A percentile compares a stretch with the other conserved stretches of the same genome.
Conservation (phyloP, 139 green algal genomes). For the Chlamydomonas schloesseri region DNA sequence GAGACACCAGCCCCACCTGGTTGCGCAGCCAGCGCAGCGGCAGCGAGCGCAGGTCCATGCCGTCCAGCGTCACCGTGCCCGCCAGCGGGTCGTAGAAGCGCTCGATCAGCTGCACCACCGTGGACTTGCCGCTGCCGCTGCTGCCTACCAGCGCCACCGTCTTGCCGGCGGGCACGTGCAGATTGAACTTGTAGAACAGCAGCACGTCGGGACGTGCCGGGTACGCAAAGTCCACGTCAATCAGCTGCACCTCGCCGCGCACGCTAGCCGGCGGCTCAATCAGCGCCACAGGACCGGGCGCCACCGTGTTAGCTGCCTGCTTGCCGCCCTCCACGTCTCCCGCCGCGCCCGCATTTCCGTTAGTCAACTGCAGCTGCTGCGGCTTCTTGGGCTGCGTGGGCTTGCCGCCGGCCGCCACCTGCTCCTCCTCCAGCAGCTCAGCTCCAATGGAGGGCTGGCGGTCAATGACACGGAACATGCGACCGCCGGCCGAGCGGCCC, state of each 20-base stretch:
- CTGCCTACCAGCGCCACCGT: constrained; percentile 92
- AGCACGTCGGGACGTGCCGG: constrained; percentile 65
- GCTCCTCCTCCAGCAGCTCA: not conserved
- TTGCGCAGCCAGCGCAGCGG: constrained; percentile 76
- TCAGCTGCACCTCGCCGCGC: constrained; percentile 69
- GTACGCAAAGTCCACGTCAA: constrained; percentile 81
- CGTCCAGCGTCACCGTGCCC: constrained; percentile 81
- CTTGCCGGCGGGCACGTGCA: constrained; percentile 67
- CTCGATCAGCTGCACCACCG: constrained; percentile 77
- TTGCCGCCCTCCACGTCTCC: not conserved
- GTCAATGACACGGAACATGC: constrained; percentile 84
- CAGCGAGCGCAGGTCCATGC: constrained; percentile 85
- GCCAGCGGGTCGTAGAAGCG: constrained; percentile 91
- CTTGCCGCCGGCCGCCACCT: constrained; percentile 30
- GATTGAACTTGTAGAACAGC: constrained; percentile 79
- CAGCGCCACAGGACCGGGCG: too few relatives aligned
- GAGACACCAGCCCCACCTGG: constrained; percentile 83
- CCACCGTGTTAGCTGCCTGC: too few relatives aligned
- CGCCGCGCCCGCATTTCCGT: not conserved
- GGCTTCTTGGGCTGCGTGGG: not conserved
- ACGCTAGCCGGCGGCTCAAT: not conserved
- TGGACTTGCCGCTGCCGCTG: constrained; percentile 81
- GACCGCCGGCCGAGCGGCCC: constrained; percentile 62
- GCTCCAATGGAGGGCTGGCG: constrained; percentile 74
- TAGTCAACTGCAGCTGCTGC: not conserved